Evolutionary conservation across 129 eudicot species (phyloP), one percentile per base, ranked within the genome.

Genomic region (Escallonia rubra): DNA sequence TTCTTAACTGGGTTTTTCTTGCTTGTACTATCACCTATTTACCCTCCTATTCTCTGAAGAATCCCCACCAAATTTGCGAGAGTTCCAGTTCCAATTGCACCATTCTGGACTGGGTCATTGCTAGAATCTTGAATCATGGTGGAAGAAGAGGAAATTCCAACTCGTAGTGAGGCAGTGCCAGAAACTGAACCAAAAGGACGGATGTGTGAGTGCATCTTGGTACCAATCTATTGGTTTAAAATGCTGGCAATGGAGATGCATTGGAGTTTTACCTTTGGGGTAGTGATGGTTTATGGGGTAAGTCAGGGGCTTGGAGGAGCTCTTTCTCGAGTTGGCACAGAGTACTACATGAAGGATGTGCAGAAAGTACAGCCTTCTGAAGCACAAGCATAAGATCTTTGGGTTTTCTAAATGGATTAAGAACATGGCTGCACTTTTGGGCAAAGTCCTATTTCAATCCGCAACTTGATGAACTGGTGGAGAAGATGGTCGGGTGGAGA

Each of bases 341-440:
- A 89, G 86, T 94, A 89, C 74, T 94, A 94, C 50, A 84, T 89
- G 96, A 94, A 94, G 73, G 99, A 94, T 94, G 99, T 82, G 73
- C 99, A 93, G 72, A 93, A 79, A 78, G 95, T 93, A 13, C 99
- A 93, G 84, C 99, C 99, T 61, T 94, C 99, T 78, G 99, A 87
- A 78, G 84, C 99, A 74, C 99, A 94, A 70, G 74, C 89, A 81
- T 94, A 86, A 23, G 34, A 23, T 23, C 34, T 23, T 23, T 23
- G 34, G 34, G 34, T 23, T 23, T 23, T 23, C 34, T 23, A 23
- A 23, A 23, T 23, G 34, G 34, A 23, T 23, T 23, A 23, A 23
- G 34, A 23, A 23, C 34, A 23, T 23, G 34, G 34, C 34, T 23
- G 34, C 34, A 23, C 34, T 23, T 23, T 23, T 23, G 34, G 34